Evolutionary conservation across 2,329 filamentous ascomycete genomes (phyloP), one percentile per base, ranked within the genome.

Genomic region (Immersiporthe knoxdaviesiana): DNA sequence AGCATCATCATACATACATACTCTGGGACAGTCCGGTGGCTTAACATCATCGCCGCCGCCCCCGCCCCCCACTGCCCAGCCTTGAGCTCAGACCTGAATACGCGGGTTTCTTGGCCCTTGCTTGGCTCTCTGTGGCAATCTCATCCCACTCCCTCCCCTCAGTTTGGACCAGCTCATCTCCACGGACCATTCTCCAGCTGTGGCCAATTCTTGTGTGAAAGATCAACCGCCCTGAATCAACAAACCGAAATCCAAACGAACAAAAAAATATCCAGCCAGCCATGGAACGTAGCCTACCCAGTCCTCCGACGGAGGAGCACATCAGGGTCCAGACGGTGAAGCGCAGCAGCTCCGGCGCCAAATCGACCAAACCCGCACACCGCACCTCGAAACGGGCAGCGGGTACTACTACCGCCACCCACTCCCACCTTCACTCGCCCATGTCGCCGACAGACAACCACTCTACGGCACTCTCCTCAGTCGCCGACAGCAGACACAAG

Each of bases 401-500:
- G 62, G 81, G 79, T 72, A 80, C 80, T 60, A 79, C 80, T 60
- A 80, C 82, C 74, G 71, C 82, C 74, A 71, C 76, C 24, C 77
- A 78, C 69, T 74, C 77, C 47, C 76, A 78, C 69, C 75, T 77
- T 3, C 76, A 78, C 30, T 77, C 79, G 30, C 81, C 82, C 24
- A 77, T 79, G 27, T 63, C 69, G 41, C 78, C 81, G 66, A 30
- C 61, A 44, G 77, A 79, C 68, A 79, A 76, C 68, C 77, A 81
- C 58, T 79, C 79, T 32, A 75, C 80, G 72, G 44, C 44, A 8
- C 44, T 47, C n/a, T 76, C 78, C 68, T 79, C 79, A 54, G 80
- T 84, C 72, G 73, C 77, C 65, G 87, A 89, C 72, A 84, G 83
- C 62, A 82, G 87, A 72, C 87, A 90, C 75, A 90, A 90, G 81